A percentile compares a stretch with the other conserved stretches of the same genome.
Evolutionary conservation across 345 rosid genomes (phyloP).

Genomic region (Corymbia maculata): DNA sequence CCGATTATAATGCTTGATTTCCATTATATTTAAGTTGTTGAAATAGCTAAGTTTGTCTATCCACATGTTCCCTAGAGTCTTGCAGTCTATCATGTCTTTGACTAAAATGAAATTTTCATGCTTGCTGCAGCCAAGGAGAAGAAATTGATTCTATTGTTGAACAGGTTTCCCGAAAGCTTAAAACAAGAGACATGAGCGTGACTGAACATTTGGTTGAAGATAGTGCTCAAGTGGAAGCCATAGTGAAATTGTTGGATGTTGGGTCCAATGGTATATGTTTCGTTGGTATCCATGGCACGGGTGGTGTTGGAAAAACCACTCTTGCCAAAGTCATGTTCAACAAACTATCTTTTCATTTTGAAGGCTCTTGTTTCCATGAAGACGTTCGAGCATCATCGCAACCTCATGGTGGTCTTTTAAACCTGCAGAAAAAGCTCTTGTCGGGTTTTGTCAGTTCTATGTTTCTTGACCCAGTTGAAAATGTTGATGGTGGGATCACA

Average conservation of each 20-base stretch:
- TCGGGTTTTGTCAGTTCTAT: background rate
- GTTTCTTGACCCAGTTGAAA: background rate
- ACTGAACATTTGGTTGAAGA: background rate
- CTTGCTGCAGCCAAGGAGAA: background rate
- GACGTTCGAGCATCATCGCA: constrained; percentile 1
- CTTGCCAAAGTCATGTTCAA: background rate
- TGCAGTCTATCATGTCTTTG: background rate
- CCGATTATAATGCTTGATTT: background rate
- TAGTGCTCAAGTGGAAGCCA: too few relatives aligned
- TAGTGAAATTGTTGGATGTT: background rate
- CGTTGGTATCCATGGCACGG: background rate
- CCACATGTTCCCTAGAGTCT: background rate
- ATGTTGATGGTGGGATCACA: background rate
- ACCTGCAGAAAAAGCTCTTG: background rate
- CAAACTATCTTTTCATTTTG: background rate
- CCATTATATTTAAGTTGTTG: background rate
- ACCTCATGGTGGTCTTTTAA: background rate
- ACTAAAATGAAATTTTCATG: background rate
- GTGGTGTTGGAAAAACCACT: background rate
- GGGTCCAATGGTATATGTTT: background rate
- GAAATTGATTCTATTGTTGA: background rate
- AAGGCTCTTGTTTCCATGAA: constrained; percentile 10
- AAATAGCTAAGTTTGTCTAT: too few relatives aligned
- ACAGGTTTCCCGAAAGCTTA: background rate
- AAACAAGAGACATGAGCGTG: background rate